Conservation (phyloP, 148 eudicot genomes). For the Fagopyrum esculentum region DNA sequence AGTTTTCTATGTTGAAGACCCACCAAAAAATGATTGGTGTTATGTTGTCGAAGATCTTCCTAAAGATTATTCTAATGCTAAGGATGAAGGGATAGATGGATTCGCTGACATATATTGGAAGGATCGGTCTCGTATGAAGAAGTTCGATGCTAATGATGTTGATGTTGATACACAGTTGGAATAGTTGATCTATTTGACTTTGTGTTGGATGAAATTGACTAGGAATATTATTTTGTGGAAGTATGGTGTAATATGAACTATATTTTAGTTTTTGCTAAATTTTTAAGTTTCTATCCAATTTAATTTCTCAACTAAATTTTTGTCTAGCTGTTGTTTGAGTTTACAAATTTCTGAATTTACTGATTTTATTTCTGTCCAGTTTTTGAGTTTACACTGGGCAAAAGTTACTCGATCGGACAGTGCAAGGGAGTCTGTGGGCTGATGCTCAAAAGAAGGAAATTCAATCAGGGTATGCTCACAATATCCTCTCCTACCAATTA, state of each 20-base stretch:
- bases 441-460: slow-evolving; percentile 76
- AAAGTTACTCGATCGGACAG: slow-evolving; percentile 74
- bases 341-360: too few species aligned
- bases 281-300: too few species aligned
- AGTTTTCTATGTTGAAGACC: too few species aligned
- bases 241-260: too few species aligned
- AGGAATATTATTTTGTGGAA: too few species aligned
- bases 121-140: background rate
- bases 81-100: background rate
- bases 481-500: background rate
- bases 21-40: too few species aligned
- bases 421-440: slow-evolving; percentile 99
- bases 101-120: background rate
- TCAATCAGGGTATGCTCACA: slow-evolving; percentile 62
- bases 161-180: background rate
- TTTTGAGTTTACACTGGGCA: slow-evolving; percentile 59
- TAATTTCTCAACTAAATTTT: too few species aligned
- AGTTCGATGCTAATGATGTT: background rate
- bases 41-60: background rate
- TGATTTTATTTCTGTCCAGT: too few species aligned
- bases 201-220: too few species aligned
- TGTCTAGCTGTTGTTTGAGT: too few species aligned
- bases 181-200: too few species aligned
- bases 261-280: too few species aligned
- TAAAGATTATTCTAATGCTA: background rate